phyloP scores from a whole-genome alignment of 2,329 filamentous ascomycete species.

The Cylindrodendrum hubeiense region DNA sequence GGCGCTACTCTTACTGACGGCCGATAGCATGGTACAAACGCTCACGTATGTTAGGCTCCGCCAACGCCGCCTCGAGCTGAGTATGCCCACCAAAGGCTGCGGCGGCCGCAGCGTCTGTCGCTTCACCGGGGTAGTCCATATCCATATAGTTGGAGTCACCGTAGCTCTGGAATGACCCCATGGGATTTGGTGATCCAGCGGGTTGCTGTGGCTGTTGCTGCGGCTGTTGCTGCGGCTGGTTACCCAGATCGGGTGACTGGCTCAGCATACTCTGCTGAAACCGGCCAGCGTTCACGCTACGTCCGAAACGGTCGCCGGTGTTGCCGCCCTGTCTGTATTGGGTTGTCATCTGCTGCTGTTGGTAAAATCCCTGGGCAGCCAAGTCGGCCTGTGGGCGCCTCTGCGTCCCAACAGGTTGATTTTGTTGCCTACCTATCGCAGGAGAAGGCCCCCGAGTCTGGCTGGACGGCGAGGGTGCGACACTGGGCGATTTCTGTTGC shows the following conservation, averaged over 20 bases:
- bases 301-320: slow-evolving; percentile 23
- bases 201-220: slow-evolving; percentile 28
- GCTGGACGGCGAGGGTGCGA: slow-evolving; percentile 12
- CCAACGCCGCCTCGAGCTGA: slow-evolving; percentile 38
- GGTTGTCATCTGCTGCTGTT: slow-evolving; percentile 31
- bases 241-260: slow-evolving; percentile 24
- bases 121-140: slow-evolving; percentile 36
- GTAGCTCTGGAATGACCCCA: slow-evolving; percentile 36
- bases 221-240: slow-evolving; percentile 21
- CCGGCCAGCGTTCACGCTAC: slow-evolving; percentile 25
- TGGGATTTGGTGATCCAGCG: slow-evolving; percentile 18
- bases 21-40: slow-evolving; percentile 40
- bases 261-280: slow-evolving; percentile 35
- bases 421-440: slow-evolving; percentile 3
- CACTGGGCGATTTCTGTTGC: slow-evolving; percentile 21
- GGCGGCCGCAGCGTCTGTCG: background rate
- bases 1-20: slow-evolving; percentile 20
- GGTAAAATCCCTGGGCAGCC: slow-evolving; percentile 25
- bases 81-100: slow-evolving; percentile 35
- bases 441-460: slow-evolving; percentile 18
- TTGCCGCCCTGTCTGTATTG: slow-evolving; percentile 29
- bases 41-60: slow-evolving; percentile 39
- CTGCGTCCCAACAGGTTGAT: slow-evolving; percentile 7
- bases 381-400: slow-evolving; percentile 13
- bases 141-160: slow-evolving; percentile 39